Base-by-base conservation (phyloP, 2,329 filamentous ascomycete species). In the Pyricularia grisea region DNA sequence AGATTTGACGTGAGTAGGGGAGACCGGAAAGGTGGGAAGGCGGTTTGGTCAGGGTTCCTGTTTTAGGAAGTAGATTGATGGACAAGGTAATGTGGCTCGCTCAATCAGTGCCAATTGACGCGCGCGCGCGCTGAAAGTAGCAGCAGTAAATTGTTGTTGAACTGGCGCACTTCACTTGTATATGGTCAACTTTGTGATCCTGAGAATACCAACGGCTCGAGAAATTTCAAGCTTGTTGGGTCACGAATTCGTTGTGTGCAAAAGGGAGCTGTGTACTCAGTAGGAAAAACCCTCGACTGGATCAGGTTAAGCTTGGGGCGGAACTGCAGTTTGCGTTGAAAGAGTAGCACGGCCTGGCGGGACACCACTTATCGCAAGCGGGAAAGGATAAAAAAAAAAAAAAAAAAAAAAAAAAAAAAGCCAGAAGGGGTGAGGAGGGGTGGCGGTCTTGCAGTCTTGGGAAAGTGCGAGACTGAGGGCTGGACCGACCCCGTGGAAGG, bases 301-400 rank as follows among this genome's bases (percentile, higher is more conserved):
- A 66, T 66, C 64, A 42, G 79, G 81, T 81, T 77, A 79, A 80
- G 80, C 72, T 75, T 82, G 79, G 78, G 80, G 42, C 42, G 42
- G 78, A 76, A 81, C 78, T 80, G 79, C 80, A 79, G 78, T 80
- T 79, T 81, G 81, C 74, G 78, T 81, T 79, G 82, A 82, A 82
- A 81, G 79, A 82, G 81, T 82, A 81, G 79, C 79, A 82, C 79
- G 78, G 78, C 78, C 76, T 78, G 79, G 42, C 42, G 42, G 42
- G 42, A 55, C 42, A 55, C 42, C 42, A 55, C 42, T 55, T 55
- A 55, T 55, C 42, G 42, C 42, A 55, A 55, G 42, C 17, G 42
- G 42, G 42, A 55, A 74, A 78, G 75, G 77, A 76, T 78, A 80
- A 79, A 77, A 79, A 79, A 74, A 76, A 77, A 77, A 77, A 71